A percentile compares a stretch with the other conserved stretches of the same genome.
Conservation (phyloP, 106 monocot genomes). For the Dendrobium officinale region DNA sequence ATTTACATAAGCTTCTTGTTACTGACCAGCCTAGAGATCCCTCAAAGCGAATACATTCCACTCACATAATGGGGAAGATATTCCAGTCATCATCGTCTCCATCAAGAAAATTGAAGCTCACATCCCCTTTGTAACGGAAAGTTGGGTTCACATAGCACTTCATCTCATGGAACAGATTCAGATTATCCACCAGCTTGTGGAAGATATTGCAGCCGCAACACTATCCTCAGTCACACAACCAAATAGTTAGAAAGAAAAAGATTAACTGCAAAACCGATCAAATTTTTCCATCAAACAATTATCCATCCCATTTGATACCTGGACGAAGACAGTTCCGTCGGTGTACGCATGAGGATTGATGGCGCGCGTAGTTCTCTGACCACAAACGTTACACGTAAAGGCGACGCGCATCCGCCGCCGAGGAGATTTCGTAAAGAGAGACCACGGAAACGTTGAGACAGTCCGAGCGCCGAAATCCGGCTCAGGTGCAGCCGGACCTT, state of each 20-base stretch:
- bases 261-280: neutral
- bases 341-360: conserved; percentile 99
- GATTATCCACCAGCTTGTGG: conserved; percentile 96
- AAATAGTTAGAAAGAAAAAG: neutral
- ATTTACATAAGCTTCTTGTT: conserved; percentile 1
- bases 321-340: conserved; percentile 95
- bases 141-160: conserved; percentile 88
- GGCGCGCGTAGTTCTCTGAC: conserved; percentile 94
- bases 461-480: neutral
- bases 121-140: conserved; percentile 72
- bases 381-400: conserved; percentile 96
- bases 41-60: neutral
- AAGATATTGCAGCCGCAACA: conserved; percentile 98
- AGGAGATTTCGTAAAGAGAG: conserved; percentile 95
- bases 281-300: neutral
- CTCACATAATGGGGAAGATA: conserved; percentile 41
- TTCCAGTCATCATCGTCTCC: conserved; percentile 31
- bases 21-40: conserved; percentile 3
- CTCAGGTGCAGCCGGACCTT: conserved; percentile 48
- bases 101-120: conserved; percentile 38
- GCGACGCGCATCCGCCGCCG: conserved; percentile 92
- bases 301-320: conserved; percentile 32
- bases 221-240: conserved; percentile 17
- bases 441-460: conserved; percentile 90
- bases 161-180: conserved; percentile 97